phyloP scores from a whole-genome alignment of 2,329 filamentous ascomycete species.

The Leptographium radiaticola region DNA sequence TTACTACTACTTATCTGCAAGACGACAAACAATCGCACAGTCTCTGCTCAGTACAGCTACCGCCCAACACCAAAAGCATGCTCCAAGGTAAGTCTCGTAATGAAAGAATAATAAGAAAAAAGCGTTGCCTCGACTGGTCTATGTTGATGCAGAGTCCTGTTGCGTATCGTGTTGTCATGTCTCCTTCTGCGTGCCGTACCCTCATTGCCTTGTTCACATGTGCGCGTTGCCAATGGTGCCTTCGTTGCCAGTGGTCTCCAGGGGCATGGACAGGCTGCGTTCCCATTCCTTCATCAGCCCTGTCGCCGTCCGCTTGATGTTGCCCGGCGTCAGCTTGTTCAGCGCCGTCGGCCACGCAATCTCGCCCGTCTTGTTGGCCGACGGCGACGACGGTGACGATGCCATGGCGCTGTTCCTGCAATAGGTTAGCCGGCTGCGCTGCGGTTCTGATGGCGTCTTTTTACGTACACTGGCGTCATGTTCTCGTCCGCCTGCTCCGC shows the following conservation, averaged over 20 bases:
- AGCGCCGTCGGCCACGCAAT: conserved; percentile 54
- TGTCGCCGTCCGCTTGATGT: conserved; percentile 70
- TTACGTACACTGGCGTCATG: conserved; percentile 35
- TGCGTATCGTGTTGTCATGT: not conserved
- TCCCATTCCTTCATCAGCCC: conserved; percentile 89
- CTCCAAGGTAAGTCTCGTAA: not conserved
- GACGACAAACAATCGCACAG: too few relatives aligned
- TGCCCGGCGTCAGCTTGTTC: conserved; percentile 58
- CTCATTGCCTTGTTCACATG: not conserved
- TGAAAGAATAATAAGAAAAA: not conserved
- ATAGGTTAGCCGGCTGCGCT: not conserved
- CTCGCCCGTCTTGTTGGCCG: conserved; percentile 34
- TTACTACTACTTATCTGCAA: conserved; percentile 6
- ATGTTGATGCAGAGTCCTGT: not conserved
- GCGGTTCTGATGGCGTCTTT: too few relatives aligned
- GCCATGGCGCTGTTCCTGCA: conserved; percentile 3
- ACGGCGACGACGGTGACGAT: conserved; percentile 7
- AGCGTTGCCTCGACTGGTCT: not conserved
- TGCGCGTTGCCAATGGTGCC: conserved; percentile 1
- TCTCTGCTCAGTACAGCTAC: too few relatives aligned
- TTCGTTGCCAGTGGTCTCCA: conserved; percentile 5
- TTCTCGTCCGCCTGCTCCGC: conserved; percentile 35
- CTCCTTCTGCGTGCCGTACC: not conserved
- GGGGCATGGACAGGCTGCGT: conserved; percentile 51
- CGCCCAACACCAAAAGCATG: too few relatives aligned